Evolutionary conservation across 2,329 filamentous ascomycete genomes (phyloP).

Genomic region (Pochonia chlamydosporia): DNA sequence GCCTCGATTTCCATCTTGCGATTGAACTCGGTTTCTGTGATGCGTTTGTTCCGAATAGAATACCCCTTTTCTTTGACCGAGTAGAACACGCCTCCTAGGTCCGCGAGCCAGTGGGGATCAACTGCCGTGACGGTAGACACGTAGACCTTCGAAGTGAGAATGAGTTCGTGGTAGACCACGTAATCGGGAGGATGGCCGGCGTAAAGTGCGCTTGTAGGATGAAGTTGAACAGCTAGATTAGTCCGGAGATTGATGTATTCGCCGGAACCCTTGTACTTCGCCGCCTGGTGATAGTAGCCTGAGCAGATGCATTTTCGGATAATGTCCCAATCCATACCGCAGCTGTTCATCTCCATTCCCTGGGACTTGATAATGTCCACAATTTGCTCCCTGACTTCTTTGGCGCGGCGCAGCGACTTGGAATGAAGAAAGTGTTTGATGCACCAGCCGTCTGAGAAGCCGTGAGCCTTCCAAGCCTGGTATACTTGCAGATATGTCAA

Average conservation of each 20-base stretch:
- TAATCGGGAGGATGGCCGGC: slow-evolving; percentile 95
- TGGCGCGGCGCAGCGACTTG: slow-evolving; percentile 86
- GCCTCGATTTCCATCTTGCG: slow-evolving; percentile 87
- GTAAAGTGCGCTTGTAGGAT: slow-evolving; percentile 90
- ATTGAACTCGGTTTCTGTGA: slow-evolving; percentile 90
- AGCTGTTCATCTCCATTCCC: slow-evolving; percentile 81
- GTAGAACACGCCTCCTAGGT: slow-evolving; percentile 95
- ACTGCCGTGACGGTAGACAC: slow-evolving; percentile 96
- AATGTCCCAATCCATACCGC: slow-evolving; percentile 94
- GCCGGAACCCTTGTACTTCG: slow-evolving; percentile 90
- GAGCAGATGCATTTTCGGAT: slow-evolving; percentile 96
- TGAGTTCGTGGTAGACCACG: slow-evolving; percentile 95
- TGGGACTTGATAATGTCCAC: slow-evolving; percentile 91
- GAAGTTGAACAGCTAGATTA: slow-evolving; percentile 87
- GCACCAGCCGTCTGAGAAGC: slow-evolving; percentile 87
- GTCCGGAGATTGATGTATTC: slow-evolving; percentile 97
- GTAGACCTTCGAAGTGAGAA: slow-evolving; percentile 94
- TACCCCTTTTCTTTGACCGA: slow-evolving; percentile 97
- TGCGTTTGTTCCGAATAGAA: slow-evolving; percentile 74
- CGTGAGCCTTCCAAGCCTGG: slow-evolving; percentile 89
- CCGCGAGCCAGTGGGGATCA: slow-evolving; percentile 94
- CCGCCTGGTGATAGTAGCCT: slow-evolving; percentile 96
- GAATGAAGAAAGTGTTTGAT: slow-evolving; percentile 87
- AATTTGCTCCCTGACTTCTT: slow-evolving; percentile 91
- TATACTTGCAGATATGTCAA: slow-evolving; percentile 94